A percentile compares a stretch with the other conserved stretches of the same genome.
Conservation (phyloP, 2,329 filamentous ascomycete species). For the Alternaria triticina region DNA sequence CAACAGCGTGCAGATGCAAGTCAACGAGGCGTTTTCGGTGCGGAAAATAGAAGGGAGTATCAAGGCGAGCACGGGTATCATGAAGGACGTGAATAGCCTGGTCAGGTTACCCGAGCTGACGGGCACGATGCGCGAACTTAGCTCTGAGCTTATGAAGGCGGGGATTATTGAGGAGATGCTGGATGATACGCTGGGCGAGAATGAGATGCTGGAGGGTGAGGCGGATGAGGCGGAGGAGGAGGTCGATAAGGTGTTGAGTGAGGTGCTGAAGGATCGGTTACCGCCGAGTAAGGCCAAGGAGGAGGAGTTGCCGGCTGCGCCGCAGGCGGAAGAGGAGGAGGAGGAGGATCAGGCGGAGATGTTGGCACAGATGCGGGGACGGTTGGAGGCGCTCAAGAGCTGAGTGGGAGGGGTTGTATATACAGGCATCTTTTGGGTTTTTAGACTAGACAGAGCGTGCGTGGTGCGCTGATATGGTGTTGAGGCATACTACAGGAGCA, state of each 20-base stretch:
- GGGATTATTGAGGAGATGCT: slow-evolving; percentile 99
- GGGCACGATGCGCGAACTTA: slow-evolving; percentile 86
- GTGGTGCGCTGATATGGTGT: not conserved
- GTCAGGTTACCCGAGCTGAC: slow-evolving; percentile 85
- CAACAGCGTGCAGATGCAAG: slow-evolving; percentile 93
- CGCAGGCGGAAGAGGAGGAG: slow-evolving; percentile 69
- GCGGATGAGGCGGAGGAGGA: slow-evolving; percentile 76
- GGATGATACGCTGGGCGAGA: slow-evolving; percentile 77
- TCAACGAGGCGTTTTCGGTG: slow-evolving; percentile 93
- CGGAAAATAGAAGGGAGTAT: slow-evolving; percentile 96
- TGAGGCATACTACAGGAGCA: not conserved
- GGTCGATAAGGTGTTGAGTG: slow-evolving; percentile 90
- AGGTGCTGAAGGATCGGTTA: slow-evolving; percentile 84
- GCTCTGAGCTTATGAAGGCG: slow-evolving; percentile 87
- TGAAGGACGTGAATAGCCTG: slow-evolving; percentile 93
- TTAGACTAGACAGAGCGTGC: not conserved
- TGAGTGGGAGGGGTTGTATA: slow-evolving; percentile 50
- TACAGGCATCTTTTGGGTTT: not conserved
- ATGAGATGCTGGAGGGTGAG: slow-evolving; percentile 70
- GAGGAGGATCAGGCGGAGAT: slow-evolving; percentile 89
- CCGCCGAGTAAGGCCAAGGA: slow-evolving; percentile 67
- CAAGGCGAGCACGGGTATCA: slow-evolving; percentile 83
- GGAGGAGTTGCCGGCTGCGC: slow-evolving; percentile 59
- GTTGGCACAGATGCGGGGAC: slow-evolving; percentile 91
- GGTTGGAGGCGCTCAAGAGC: slow-evolving; percentile 89